Conservation (phyloP, 129 eudicot genomes). For the Arctium minus region DNA sequence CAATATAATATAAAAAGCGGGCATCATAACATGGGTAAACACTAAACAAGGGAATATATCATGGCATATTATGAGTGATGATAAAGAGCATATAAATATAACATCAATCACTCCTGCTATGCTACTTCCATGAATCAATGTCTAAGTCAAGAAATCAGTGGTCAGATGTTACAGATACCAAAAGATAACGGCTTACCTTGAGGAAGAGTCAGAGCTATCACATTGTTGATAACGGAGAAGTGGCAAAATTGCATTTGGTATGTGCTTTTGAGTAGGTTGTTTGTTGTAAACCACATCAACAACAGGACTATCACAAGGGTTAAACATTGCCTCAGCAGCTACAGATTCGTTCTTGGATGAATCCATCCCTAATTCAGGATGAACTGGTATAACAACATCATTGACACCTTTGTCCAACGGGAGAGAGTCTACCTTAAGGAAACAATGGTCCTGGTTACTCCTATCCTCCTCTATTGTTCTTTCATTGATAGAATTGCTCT, state of each 20-base stretch:
- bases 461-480: slow-evolving; percentile 21
- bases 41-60: neutral
- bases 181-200: slow-evolving; percentile 51
- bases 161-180: neutral
- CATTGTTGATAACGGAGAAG: slow-evolving; percentile 58
- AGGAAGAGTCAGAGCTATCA: slow-evolving; percentile 86
- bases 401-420: slow-evolving; percentile 18
- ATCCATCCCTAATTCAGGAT: slow-evolving; percentile 36
- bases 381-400: slow-evolving; percentile 19
- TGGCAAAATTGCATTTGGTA: slow-evolving; percentile 72
- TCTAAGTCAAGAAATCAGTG: neutral
- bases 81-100: neutral
- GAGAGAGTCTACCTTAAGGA: slow-evolving; percentile 14
- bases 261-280: slow-evolving; percentile 40
- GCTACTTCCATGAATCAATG: neutral
- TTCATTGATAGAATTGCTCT: slow-evolving; percentile 26
- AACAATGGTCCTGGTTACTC: slow-evolving; percentile 19
- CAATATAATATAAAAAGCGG: neutral
- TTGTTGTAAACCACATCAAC: slow-evolving; percentile 35
- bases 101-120: slow-evolving; percentile 1
- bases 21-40: neutral
- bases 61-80: neutral
- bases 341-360: slow-evolving; percentile 33
- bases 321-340: slow-evolving; percentile 22
- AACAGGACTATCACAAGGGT: slow-evolving; percentile 25